Evolutionary conservation across 1,139 yeast genomes (phyloP), one percentile per base, ranked within the genome.

Genomic region (Kodamaea suecica): DNA sequence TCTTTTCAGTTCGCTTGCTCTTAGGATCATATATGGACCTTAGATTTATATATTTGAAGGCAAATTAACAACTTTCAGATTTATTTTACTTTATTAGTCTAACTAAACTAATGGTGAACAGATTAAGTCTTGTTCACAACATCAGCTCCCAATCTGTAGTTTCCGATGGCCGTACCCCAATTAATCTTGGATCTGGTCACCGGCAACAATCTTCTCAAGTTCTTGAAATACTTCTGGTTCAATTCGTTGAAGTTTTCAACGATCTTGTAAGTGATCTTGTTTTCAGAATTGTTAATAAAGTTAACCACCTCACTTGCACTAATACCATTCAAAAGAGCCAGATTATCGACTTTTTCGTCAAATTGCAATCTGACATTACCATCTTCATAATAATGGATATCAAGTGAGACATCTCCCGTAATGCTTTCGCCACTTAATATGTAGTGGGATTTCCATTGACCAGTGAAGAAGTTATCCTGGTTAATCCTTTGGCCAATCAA

Each of bases 91-190:
- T n/a, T n/a, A n/a, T n/a, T n/a, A n/a, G n/a, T n/a, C n/a, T n/a
- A n/a, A n/a, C n/a, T n/a, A n/a, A n/a, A n/a, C n/a, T n/a, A n/a
- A n/a, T n/a, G n/a, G n/a, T n/a, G n/a, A n/a, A n/a, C n/a, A n/a
- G n/a, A 6, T 17, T 28, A 30, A 7, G 9, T 25, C 24, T 38
- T 56, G 42, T 68, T 60, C n/a, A 69, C 80, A 24, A 84, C 90
- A 59, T 87, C 95, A 48, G 84, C 81, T 13, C 97, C 97, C 35
- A 90, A 69, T 52, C 88, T 78, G 63, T 88, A 88, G 55, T 82
- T 84, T 11, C 95, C 95, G 50, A 88, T 86, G 12, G 96, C 88
- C 53, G 78, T 84, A 28, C 95, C 95, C 98, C 98, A 92, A 58
- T 87, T 85, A 54, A 92, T 83, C 60, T 84, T 88, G 11, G 95